Base-by-base conservation (phyloP, 1,139 yeast species). In the Wickerhamomyces sp. region DNA sequence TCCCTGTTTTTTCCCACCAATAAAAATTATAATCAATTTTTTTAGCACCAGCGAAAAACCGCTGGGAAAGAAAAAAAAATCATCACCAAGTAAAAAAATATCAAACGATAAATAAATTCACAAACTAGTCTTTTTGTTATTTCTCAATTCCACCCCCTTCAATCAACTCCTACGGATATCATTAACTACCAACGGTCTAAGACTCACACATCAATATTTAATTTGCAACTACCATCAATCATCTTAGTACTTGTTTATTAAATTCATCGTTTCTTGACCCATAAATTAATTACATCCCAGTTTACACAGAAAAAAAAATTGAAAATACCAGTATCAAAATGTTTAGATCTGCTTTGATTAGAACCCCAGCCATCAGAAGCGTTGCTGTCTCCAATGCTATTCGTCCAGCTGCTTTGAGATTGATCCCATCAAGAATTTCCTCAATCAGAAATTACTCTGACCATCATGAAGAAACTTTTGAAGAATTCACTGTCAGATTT, bases 401-500 rank as follows among this genome's bases (percentile, higher is more conserved):
- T 47, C 63, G 63, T 49, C 61, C 64, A 51, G 36, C 47, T 13
- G 34, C 46, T 13, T 31, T 46, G 32, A 48, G 50, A 48, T 33
- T 48, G 40, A 39, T 46, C 42, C 49, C 55, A 43, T 45, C 51
- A 40, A 49, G 49, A 46, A 45, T 57, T 46, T 57, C 62, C 46
- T 59, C 65, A 41, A 65, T 75, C 52, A 83, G 95, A 76, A 71
- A 71, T 62, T 88, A 84, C 76, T 83, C 95, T 49, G 76, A 72
- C 50, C 84, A 73, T 52, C 82, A 76, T 54, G 95, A 87, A 66
- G 97, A 91, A 74, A 81, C 95, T 50, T 90, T 88, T 59, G 97
- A 90, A 71, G 97, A 91, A 73, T 90, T 90, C 77, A 89, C 96
- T 51, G 80, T 51, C 33, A 79, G 86, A 77, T 93, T 86, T 75